A percentile compares a stretch with the other conserved stretches of the same genome.
phyloP scores from a whole-genome alignment of 306 rosid genomes.

The Lablab purpureus region DNA sequence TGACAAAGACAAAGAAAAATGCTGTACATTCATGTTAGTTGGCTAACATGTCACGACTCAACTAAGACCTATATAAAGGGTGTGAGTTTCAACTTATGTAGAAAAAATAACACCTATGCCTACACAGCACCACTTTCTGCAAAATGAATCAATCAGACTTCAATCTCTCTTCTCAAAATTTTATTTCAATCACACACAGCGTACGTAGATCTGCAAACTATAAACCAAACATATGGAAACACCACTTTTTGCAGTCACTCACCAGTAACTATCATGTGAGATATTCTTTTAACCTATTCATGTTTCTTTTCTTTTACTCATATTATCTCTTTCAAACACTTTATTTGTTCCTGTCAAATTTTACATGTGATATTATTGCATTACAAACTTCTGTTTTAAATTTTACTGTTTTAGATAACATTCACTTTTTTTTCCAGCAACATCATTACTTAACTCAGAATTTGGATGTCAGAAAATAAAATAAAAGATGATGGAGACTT shows the following conservation, averaged over 20 bases:
- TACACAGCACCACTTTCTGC: no score
- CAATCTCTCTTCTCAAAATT: not conserved
- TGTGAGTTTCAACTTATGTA: no score
- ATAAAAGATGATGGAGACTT: not conserved
- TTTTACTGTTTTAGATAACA: no score
- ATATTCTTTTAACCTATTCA: not conserved
- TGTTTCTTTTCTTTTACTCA: not conserved
- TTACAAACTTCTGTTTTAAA: no score
- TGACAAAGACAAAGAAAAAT: no score
- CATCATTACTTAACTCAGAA: not conserved
- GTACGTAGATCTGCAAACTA: conserved; percentile 62
- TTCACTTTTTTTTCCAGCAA: no score
- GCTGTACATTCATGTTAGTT: no score
- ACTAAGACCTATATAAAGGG: no score
- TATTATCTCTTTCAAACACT: not conserved
- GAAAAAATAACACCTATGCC: no score
- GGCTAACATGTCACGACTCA: no score
- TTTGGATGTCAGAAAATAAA: not conserved
- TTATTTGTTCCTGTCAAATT: no score
- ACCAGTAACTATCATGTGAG: conserved; percentile 55
- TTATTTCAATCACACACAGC: not conserved
- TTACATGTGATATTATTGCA: no score
- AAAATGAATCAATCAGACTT: not conserved
- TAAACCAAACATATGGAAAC: conserved; percentile 65
- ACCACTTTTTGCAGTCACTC: conserved; percentile 58